phyloP scores from a whole-genome alignment of 2,329 filamentous ascomycete genomes.

The Sarocladiaceae sp. region DNA sequence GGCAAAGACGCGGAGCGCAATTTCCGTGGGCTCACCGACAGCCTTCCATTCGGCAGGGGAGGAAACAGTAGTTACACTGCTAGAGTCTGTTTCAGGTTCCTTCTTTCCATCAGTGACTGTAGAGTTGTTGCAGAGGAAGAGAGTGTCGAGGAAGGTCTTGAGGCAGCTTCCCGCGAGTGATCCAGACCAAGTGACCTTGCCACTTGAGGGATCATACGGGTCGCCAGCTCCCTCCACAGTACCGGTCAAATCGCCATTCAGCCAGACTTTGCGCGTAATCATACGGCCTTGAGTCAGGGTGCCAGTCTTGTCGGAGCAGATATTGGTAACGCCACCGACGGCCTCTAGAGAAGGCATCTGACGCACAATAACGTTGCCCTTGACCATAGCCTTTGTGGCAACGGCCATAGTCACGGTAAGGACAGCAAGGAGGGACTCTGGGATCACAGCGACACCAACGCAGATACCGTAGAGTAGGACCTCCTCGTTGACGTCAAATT shows the following conservation, averaged over 20 bases:
- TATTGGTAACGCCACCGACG: constrained; percentile 62
- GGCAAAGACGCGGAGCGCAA: constrained; percentile 67
- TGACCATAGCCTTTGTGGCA: constrained; percentile 58
- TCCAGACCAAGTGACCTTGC: constrained; percentile 40
- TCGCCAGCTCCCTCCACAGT: constrained; percentile 49
- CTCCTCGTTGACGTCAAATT: constrained; percentile 47
- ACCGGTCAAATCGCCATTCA: constrained; percentile 47
- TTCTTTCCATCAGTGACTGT: constrained; percentile 42
- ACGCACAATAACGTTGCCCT: constrained; percentile 58
- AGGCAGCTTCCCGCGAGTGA: constrained; percentile 33
- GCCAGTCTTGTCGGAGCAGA: constrained; percentile 66
- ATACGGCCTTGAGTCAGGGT: constrained; percentile 62
- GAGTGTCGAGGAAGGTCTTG: constrained; percentile 44
- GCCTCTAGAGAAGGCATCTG: constrained; percentile 61
- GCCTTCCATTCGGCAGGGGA: constrained; percentile 47
- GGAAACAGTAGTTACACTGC: constrained; percentile 37
- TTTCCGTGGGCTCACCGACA: constrained; percentile 64
- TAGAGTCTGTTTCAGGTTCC: constrained; percentile 38
- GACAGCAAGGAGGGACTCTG: constrained; percentile 61
- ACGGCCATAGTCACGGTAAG: constrained; percentile 66
- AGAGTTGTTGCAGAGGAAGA: constrained; percentile 57
- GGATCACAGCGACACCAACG: constrained; percentile 58
- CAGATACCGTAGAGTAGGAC: constrained; percentile 57
- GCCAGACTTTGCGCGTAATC: constrained; percentile 57
- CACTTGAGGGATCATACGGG: constrained; percentile 56